Evolutionary conservation across 164 flowering plant species (phyloP).

Genomic region (Berberis thunbergii): DNA sequence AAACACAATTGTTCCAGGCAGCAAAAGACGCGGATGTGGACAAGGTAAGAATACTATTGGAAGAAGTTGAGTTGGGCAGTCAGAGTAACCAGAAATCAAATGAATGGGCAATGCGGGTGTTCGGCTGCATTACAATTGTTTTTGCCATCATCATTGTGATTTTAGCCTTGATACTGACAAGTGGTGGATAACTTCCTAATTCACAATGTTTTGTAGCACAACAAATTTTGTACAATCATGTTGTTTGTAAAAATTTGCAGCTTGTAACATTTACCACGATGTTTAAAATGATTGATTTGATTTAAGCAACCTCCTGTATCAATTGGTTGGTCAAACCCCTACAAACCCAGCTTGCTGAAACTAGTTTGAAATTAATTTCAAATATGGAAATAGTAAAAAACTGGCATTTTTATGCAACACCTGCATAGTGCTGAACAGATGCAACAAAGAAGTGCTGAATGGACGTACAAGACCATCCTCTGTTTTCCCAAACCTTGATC

Average conservation of each 20-base stretch:
- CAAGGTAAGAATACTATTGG: slow-evolving; percentile 55
- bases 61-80: slow-evolving; percentile 46
- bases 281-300: neutral
- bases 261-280: neutral
- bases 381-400: too few relatives aligned
- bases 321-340: neutral
- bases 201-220: neutral
- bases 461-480: too few relatives aligned
- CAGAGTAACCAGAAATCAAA: slow-evolving; percentile 10
- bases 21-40: slow-evolving; percentile 86
- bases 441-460: too few relatives aligned
- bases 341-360: neutral
- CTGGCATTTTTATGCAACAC: too few relatives aligned
- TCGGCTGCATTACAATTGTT: slow-evolving; percentile 44
- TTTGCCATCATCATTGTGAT: slow-evolving; percentile 44
- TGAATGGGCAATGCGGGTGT: slow-evolving; percentile 37
- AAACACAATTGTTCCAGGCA: slow-evolving; percentile 57
- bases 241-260: neutral
- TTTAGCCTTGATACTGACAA: slow-evolving; percentile 59
- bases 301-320: neutral
- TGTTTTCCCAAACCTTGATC: too few relatives aligned
- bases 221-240: neutral
- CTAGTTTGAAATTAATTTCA: too few relatives aligned
- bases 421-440: too few relatives aligned
- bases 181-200: slow-evolving; percentile 48